A percentile compares a stretch with the other conserved stretches of the same genome.
Conservation (phyloP, 2,329 filamentous ascomycete genomes). For the Trichoderma atroviride region DNA sequence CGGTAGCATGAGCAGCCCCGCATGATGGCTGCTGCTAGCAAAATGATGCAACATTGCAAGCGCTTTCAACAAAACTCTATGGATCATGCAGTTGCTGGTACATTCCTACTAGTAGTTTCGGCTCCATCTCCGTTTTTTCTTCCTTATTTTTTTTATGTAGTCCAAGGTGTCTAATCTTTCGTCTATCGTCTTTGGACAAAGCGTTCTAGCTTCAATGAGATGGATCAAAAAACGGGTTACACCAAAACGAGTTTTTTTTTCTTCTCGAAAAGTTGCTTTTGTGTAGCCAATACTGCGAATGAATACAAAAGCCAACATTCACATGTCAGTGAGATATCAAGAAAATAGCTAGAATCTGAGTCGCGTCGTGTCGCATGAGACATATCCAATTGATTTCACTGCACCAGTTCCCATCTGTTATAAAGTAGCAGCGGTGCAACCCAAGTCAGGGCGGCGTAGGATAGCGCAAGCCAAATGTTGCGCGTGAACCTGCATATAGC, state of each 20-base stretch:
- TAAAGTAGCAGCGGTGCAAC: not conserved
- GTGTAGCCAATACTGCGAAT: not conserved
- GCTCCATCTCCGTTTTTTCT: not conserved
- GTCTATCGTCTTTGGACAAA: not conserved
- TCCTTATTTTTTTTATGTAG: not conserved
- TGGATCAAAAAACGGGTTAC: not conserved
- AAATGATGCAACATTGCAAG: not conserved
- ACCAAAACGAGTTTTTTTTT: not conserved
- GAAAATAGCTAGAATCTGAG: not conserved
- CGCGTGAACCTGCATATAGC: not conserved
- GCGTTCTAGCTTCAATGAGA: not conserved
- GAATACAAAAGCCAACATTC: not conserved
- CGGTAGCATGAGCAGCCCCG: not conserved
- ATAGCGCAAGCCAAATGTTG: not conserved
- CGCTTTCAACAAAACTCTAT: not conserved
- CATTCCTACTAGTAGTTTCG: not conserved
- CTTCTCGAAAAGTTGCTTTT: not conserved
- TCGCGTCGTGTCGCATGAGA: not conserved
- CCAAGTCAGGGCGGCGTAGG: not conserved
- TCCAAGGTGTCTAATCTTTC: not conserved
- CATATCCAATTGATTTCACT: not conserved
- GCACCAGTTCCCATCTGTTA: not conserved
- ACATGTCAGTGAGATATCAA: not conserved
- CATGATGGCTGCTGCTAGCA: not conserved
- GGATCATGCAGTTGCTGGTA: not conserved